Conservation (phyloP, 2,329 filamentous ascomycete genomes). For the Pseudogymnoascus sp. region DNA sequence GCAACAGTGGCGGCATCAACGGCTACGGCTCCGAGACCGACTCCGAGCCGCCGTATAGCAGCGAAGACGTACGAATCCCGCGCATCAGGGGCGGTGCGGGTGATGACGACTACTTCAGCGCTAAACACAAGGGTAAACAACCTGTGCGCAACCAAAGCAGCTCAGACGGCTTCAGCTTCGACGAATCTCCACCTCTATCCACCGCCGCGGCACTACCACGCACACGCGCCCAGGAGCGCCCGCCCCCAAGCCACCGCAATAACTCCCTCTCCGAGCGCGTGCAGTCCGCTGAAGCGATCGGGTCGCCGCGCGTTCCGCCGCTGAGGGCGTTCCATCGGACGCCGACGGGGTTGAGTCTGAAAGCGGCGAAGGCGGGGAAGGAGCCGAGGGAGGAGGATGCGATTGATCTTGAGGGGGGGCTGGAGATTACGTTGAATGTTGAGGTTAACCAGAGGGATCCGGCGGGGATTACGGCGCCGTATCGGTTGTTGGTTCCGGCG, state of each 20-base stretch:
- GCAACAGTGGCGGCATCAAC: constrained; percentile 49
- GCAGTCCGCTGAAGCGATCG: background rate
- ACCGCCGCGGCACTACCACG: background rate
- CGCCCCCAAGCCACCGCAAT: background rate
- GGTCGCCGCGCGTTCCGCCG: constrained; percentile 11
- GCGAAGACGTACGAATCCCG: constrained; percentile 21
- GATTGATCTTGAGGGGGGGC: constrained; percentile 72
- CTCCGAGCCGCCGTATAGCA: constrained; percentile 13
- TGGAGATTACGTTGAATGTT: constrained; percentile 83
- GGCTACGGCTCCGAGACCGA: constrained; percentile 44
- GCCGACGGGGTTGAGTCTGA: constrained; percentile 60
- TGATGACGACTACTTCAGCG: constrained; percentile 44
- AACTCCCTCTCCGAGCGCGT: background rate
- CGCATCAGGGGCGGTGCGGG: constrained; percentile 40
- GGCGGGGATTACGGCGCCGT: constrained; percentile 78
- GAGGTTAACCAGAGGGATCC: constrained; percentile 84
- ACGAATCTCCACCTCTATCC: background rate
- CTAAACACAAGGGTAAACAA: background rate
- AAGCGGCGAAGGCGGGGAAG: constrained; percentile 48
- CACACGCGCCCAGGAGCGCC: background rate
- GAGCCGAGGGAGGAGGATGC: constrained; percentile 37
- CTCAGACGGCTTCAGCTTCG: background rate
- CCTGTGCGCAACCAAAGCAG: background rate
- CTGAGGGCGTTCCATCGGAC: constrained; percentile 52
- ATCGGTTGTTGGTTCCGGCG: constrained; percentile 72